These are phyloP conservation scores for Populus alba DNA, from an alignment of 345 rosid species.

Conservation along the genomic window DNA sequence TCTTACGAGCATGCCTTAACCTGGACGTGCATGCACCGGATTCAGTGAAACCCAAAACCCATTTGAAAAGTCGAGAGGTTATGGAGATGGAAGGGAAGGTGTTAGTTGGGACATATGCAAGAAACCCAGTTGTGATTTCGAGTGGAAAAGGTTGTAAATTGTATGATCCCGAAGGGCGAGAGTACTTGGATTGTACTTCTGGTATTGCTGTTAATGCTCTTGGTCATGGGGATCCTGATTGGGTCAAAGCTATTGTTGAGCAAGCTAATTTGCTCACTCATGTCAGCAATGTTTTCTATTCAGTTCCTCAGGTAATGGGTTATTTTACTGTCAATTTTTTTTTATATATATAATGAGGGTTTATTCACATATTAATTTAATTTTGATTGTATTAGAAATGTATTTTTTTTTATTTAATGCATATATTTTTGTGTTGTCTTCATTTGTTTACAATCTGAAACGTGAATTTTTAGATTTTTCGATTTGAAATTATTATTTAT, in stretches of 20 bases:
- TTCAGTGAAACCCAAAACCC: no score
- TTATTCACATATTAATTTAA: neutral
- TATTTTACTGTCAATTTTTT: neutral
- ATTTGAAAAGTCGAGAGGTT: conserved; percentile 23
- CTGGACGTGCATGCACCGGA: conserved; percentile 8
- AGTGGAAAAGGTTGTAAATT: conserved; percentile 77
- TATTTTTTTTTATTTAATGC: no score
- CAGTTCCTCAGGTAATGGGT: conserved; percentile 60
- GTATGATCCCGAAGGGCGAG: conserved; percentile 67
- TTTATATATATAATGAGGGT: neutral
- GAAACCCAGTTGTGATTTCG: conserved; percentile 57
- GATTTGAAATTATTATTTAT: no score
- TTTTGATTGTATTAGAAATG: no score
- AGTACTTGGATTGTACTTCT: conserved; percentile 67
- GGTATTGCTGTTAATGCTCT: conserved; percentile 87
- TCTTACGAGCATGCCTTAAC: neutral
- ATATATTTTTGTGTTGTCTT: no score
- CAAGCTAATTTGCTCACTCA: conserved; percentile 69
- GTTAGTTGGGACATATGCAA: conserved; percentile 72
- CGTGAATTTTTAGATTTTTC: no score
- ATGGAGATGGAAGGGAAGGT: conserved; percentile 51
- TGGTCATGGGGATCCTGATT: conserved; percentile 78
- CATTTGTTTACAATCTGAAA: no score
- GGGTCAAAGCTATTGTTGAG: conserved; percentile 60
- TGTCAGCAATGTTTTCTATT: conserved; percentile 67